Base-by-base conservation (phyloP, 2,329 filamentous ascomycete species). In the Microsporum canis region DNA sequence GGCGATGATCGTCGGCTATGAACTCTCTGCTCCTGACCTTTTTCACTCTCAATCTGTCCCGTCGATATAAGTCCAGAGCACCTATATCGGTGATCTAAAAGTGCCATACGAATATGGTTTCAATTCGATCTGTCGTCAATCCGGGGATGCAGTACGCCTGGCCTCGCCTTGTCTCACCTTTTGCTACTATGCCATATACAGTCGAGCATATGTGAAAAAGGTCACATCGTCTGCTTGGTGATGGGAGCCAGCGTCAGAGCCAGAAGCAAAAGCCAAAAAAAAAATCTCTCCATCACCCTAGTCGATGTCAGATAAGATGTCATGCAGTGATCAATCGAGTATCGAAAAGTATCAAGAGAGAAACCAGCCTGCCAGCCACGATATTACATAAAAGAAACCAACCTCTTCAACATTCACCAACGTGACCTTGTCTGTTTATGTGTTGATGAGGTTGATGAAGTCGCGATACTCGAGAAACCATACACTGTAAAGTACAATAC, bases 301-400 rank as follows among this genome's bases (percentile, higher is more conserved):
- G 45, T n/a, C 23, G 3, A 55, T 55, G 51, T 36, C 33, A 23
- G 17, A 55, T 23, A n/a, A 23, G 17, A 23, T 55, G 51, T 55
- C 31, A 55, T 55, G 51, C 51, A 55, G n/a, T n/a, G 31, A 55
- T 38, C 29, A 8, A 36, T 55, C 51, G 31, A 55, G n/a, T 17
- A 55, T 36, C 14, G n/a, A 51, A 29, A 47, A 53, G 27, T 27
- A 51, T 53, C 8, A 29, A 33, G 49, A 53, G 31, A 31, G 4
- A 7, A n/a, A n/a, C 31, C 31, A 55, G 51, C 31, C 51, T 31
- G 27, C 45, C 27, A 51, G 45, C 51, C 10, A 23, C 33, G 51
- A 55, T 36, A 55, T 55, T 55, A 55, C 51, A 34, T 55, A 34
- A 55, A 55, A 55, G 51, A 55, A 55, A 36, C 33, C 14, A 53